phyloP scores from a whole-genome alignment of 2,329 filamentous ascomycete genomes.

The Ophiostoma perfectum region DNA sequence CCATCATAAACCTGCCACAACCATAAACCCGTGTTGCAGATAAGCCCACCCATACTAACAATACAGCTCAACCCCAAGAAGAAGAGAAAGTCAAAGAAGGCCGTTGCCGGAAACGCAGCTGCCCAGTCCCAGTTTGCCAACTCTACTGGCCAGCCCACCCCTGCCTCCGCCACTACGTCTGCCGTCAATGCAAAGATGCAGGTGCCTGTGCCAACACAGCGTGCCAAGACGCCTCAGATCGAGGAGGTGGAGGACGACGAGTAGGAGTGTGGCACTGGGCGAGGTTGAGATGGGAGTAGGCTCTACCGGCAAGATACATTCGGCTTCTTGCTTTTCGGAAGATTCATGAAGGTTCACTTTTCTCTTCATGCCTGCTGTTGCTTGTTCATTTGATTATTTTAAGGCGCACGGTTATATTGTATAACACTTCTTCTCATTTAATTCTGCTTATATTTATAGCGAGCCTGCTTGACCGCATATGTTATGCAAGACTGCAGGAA shows the following conservation, averaged over 20 bases:
- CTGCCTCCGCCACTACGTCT: conserved; percentile 52
- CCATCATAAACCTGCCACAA: neutral
- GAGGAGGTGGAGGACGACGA: conserved; percentile 36
- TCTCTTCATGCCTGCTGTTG: neutral
- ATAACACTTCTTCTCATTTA: too few species aligned
- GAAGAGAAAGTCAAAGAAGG: conserved; percentile 50
- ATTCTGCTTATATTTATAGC: too few species aligned
- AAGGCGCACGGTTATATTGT: too few species aligned
- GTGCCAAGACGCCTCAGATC: conserved; percentile 36
- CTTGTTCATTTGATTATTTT: neutral
- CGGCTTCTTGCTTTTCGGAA: neutral
- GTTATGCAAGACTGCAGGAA: neutral
- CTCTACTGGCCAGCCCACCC: conserved; percentile 48
- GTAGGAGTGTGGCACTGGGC: neutral
- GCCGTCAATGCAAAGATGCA: conserved; percentile 51
- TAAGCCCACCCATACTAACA: conserved; percentile 22
- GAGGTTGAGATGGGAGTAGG: neutral
- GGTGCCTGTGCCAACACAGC: conserved; percentile 35
- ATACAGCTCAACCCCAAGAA: conserved; percentile 45
- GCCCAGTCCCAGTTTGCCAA: conserved; percentile 45
- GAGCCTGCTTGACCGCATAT: too few species aligned
- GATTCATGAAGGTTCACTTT: neutral
- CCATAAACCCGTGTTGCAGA: neutral
- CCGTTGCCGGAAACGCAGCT: conserved; percentile 27
- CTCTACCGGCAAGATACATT: neutral